A percentile compares a stretch with the other conserved stretches of the same genome.
phyloP scores from a whole-genome alignment of 2,329 filamentous ascomycete genomes.

The Proliferodiscus dingleyae region DNA sequence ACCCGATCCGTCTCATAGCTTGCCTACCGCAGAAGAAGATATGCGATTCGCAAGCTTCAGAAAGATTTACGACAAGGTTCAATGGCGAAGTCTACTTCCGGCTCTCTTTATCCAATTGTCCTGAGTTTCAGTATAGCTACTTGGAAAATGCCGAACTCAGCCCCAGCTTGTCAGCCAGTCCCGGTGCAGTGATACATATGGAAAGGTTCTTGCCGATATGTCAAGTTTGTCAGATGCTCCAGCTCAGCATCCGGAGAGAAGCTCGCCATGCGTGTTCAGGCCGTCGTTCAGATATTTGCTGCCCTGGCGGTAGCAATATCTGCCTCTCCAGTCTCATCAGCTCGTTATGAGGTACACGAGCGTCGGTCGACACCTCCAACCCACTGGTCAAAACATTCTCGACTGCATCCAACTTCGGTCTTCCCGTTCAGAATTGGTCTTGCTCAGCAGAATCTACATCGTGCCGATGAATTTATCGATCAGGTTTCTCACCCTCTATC shows the following conservation, averaged over 20 bases:
- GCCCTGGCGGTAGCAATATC: conserved; percentile 26
- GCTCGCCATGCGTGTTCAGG: conserved; percentile 21
- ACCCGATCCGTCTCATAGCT: conserved; percentile 15
- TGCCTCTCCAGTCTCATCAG: conserved; percentile 20
- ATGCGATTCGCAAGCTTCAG: background rate
- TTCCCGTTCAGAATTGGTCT: conserved; percentile 37
- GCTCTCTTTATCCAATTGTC: conserved; percentile 7
- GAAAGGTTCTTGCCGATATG: too few species aligned
- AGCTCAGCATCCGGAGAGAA: conserved; percentile 19
- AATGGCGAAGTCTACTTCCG: conserved; percentile 7
- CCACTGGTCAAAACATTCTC: conserved; percentile 19
- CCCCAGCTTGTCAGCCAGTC: too few species aligned
- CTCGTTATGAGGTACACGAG: conserved; percentile 26
- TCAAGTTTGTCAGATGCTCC: conserved; percentile 21
- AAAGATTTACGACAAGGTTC: conserved; percentile 6
- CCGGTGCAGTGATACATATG: too few species aligned
- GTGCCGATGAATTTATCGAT: conserved; percentile 39
- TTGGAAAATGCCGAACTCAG: background rate
- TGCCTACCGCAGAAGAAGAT: background rate
- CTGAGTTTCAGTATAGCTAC: conserved; percentile 13
- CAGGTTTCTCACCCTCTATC: conserved; percentile 42
- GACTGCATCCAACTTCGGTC: conserved; percentile 17
- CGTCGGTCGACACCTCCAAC: conserved; percentile 17
- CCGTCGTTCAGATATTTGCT: conserved; percentile 21
- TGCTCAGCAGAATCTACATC: conserved; percentile 42